Conservation (phyloP, 176 grass and related monocot genomes). For the Melocanna baccifera region DNA sequence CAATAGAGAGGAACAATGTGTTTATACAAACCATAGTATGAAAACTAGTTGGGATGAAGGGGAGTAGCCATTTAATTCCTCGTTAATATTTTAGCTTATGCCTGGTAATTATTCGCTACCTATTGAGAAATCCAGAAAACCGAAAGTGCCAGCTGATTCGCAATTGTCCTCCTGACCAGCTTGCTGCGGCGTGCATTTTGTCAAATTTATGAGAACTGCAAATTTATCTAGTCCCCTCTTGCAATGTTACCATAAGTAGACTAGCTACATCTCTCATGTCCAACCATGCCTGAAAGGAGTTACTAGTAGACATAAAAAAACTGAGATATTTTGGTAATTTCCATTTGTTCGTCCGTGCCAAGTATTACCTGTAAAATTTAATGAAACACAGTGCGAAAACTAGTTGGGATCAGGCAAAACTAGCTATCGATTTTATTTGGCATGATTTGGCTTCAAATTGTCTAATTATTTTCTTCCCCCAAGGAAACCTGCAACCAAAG, state of each 20-base stretch:
- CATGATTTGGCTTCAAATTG: not conserved
- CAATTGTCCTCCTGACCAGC: not conserved
- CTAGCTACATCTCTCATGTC: not conserved
- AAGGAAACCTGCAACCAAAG: not conserved
- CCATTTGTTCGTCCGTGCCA: not conserved
- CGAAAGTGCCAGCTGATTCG: not conserved
- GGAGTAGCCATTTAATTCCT: too few relatives aligned
- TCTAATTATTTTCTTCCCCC: not conserved
- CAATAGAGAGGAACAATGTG: not conserved
- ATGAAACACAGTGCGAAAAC: not conserved
- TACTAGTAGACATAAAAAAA: not conserved
- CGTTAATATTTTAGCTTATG: not conserved
- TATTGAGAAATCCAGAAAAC: not conserved
- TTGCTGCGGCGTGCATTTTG: not conserved
- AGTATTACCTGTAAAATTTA: not conserved
- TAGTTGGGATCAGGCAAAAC: not conserved
- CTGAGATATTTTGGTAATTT: not conserved
- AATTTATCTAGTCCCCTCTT: not conserved
- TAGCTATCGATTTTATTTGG: not conserved
- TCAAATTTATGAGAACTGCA: not conserved
- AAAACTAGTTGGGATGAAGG: not conserved
- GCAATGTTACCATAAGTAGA: not conserved
- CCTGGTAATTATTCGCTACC: not conserved
- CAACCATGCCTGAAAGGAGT: not conserved
- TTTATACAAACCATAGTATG: not conserved